These are phyloP conservation scores for Alternaria metachromatica DNA, from an alignment of 2,329 filamentous ascomycete genomes.

Conservation along the genomic window DNA sequence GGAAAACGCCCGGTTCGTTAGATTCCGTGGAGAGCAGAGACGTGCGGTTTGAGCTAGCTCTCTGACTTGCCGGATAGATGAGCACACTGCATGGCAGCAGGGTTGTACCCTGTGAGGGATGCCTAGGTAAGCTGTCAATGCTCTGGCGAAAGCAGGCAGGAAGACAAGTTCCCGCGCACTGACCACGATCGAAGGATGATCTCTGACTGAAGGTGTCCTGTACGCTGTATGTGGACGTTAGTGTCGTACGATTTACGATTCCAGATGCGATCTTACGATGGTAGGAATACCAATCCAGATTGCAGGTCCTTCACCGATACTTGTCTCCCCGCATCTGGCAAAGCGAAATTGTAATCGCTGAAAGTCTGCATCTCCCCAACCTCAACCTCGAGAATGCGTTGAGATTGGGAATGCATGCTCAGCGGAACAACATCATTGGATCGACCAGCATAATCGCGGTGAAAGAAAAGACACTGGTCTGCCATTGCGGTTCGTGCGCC, in stretches of 20 bases:
- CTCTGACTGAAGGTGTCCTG: neutral
- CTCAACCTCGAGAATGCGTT: neutral
- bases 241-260: slow-evolving; percentile 6
- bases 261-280: neutral
- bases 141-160: neutral
- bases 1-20: neutral
- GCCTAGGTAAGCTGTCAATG: neutral
- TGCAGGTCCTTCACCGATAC: neutral
- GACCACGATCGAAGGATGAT: neutral
- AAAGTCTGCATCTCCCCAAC: neutral
- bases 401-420: neutral
- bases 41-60: neutral
- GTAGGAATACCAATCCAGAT: neutral
- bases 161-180: neutral
- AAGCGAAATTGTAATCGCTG: neutral
- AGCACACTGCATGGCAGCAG: neutral
- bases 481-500: neutral
- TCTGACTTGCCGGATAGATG: neutral
- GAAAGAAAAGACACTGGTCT: neutral
- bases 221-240: slow-evolving; percentile 1
- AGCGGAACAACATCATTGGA: neutral
- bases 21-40: neutral
- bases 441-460: neutral
- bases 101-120: neutral
- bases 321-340: neutral